Evolutionary conservation across 371 early-diverging fungal species (phyloP).

Genomic region (Lichtheimia ornata): DNA sequence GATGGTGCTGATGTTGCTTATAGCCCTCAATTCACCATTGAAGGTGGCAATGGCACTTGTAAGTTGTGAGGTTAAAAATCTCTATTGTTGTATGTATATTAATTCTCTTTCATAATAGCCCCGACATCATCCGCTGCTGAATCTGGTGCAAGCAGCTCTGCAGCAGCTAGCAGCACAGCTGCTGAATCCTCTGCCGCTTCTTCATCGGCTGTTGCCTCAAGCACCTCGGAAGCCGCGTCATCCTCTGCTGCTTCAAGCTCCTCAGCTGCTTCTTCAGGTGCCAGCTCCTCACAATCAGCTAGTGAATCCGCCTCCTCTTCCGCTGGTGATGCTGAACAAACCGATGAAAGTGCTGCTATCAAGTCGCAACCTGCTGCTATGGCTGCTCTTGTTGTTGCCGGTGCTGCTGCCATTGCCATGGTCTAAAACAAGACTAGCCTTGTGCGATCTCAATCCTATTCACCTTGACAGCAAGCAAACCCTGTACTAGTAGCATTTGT

Average conservation of each 20-base stretch:
- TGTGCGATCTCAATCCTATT: too few relatives aligned
- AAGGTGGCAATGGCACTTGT: conserved; percentile 25
- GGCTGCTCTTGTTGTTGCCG: conserved; percentile 21
- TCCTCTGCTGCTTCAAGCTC: conserved; percentile 12
- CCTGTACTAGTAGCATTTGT: too few relatives aligned
- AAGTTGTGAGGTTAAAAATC: not conserved
- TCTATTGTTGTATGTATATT: not conserved
- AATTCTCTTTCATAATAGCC: not conserved
- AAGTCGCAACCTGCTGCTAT: conserved; percentile 19
- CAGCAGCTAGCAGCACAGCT: conserved; percentile 7
- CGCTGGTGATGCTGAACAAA: conserved; percentile 6
- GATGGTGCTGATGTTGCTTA: conserved; percentile 29
- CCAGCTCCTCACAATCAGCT: not conserved
- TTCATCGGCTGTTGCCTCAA: conserved; percentile 9
- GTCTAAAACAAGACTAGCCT: conserved; percentile 7
- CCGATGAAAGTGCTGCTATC: conserved; percentile 13
- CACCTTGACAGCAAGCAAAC: too few relatives aligned
- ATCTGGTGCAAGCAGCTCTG: conserved; percentile 6
- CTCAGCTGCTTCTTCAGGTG: not conserved
- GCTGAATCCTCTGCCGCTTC: conserved; percentile 3
- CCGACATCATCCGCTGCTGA: not conserved
- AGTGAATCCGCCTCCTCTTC: conserved; percentile 9
- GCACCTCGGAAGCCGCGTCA: conserved; percentile 10
- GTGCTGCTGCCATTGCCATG: conserved; percentile 24
- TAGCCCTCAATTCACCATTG: conserved; percentile 43